These are phyloP conservation scores for Termitomyces sp. DNA, from an alignment of 768 basidiomycete species.

Conservation along the genomic window DNA sequence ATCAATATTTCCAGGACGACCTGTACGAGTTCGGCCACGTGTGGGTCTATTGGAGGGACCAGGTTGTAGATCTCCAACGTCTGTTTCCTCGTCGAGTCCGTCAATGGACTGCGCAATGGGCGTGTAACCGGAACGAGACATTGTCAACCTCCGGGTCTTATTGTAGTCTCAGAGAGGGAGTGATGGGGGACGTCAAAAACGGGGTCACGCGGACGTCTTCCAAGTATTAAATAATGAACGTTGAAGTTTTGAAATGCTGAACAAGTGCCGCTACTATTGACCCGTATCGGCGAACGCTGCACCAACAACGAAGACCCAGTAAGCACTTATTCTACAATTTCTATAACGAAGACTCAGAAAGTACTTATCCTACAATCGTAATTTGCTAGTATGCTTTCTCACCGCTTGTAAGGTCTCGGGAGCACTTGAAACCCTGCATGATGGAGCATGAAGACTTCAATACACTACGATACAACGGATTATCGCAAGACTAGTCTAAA, in stretches of 20 bases:
- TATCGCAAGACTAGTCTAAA: neutral
- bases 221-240: too few relatives aligned
- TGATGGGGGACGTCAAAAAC: neutral
- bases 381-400: too few relatives aligned
- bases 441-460: too few relatives aligned
- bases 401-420: neutral
- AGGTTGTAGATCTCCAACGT: constrained; percentile 26
- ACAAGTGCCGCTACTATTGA: neutral
- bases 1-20: constrained; percentile 66
- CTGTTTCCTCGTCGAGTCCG: constrained; percentile 36
- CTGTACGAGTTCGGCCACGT: constrained; percentile 29
- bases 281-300: neutral
- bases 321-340: neutral
- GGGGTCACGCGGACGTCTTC: neutral
- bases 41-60: constrained; percentile 20
- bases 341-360: neutral
- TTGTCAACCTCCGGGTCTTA: constrained; percentile 1
- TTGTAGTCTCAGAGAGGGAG: neutral
- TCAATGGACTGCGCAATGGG: constrained; percentile 36
- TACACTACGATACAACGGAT: neutral
- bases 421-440: neutral
- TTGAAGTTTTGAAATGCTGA: too few relatives aligned
- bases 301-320: neutral
- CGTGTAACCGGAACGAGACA: constrained; percentile 43
- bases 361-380: neutral